Conservation (phyloP, 164 flowering plant genomes). For the Nelumbo lutea region DNA sequence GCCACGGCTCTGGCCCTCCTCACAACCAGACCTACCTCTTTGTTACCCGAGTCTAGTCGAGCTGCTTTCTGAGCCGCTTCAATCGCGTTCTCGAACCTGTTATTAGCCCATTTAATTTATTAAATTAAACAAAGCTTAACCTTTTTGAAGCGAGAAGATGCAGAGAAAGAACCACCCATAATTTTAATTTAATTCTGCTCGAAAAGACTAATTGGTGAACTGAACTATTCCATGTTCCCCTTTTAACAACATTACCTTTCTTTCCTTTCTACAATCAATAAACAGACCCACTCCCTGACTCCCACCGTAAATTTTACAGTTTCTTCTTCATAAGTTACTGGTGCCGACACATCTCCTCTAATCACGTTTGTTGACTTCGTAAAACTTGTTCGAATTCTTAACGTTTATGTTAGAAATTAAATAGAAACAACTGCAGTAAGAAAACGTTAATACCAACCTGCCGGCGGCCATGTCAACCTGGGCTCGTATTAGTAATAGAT, state of each 20-base stretch:
- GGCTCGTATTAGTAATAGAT: constrained; percentile 35
- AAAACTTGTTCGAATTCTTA: too few species aligned
- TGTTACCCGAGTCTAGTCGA: constrained; percentile 47
- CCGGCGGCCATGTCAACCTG: constrained; percentile 67
- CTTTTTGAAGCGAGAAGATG: too few species aligned
- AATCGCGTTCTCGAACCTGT: constrained; percentile 74
- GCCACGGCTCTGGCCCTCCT: constrained; percentile 44
- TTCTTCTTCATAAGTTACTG: too few species aligned
- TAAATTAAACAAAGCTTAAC: too few species aligned
- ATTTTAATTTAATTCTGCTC: too few species aligned
- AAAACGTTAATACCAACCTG: constrained; percentile 40
- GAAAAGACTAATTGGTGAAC: too few species aligned
- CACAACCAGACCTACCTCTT: constrained; percentile 29
- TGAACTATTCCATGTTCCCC: too few species aligned
- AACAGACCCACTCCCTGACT: too few species aligned
- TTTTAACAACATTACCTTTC: too few species aligned
- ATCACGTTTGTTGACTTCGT: not conserved
- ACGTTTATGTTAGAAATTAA: not conserved
- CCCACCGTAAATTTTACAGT: too few species aligned
- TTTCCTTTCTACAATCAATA: too few species aligned
- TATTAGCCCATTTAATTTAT: not conserved
- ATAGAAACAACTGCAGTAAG: not conserved
- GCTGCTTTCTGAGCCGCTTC: constrained; percentile 47
- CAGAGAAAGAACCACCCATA: too few species aligned
- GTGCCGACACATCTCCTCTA: not conserved